phyloP scores from a whole-genome alignment of 345 rosid genomes.

The Dovyalis caffra region DNA sequence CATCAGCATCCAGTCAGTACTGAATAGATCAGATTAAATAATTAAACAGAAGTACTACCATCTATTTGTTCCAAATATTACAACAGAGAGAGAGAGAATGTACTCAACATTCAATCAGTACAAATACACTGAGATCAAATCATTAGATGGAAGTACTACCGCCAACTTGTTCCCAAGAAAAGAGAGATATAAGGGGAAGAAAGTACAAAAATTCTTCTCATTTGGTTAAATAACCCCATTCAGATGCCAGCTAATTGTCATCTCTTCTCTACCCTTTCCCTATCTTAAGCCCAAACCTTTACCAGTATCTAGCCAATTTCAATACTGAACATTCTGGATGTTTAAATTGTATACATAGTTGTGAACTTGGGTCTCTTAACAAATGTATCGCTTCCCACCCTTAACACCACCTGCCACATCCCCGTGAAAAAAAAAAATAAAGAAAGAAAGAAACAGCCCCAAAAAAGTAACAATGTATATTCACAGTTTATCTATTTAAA shows the following conservation, averaged over 20 bases:
- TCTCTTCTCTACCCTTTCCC: neutral
- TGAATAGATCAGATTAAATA: neutral
- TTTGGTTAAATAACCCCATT: neutral
- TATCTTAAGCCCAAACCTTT: neutral
- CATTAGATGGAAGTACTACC: too few species aligned
- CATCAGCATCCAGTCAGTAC: neutral
- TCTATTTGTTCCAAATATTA: neutral
- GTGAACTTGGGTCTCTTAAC: neutral
- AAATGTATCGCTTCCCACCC: neutral
- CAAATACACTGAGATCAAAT: too few species aligned
- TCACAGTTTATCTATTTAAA: neutral
- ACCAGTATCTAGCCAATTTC: neutral
- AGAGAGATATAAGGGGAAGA: too few species aligned
- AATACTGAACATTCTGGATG: neutral
- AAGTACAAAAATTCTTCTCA: neutral
- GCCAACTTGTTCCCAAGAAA: neutral
- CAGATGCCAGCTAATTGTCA: neutral
- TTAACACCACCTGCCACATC: too few species aligned
- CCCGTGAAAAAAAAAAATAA: too few species aligned
- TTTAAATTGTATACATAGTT: neutral
- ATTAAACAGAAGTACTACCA: neutral
- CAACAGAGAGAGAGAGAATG: too few species aligned
- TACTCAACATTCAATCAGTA: too few species aligned
- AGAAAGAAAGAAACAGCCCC: too few species aligned
- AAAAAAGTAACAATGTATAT: too few species aligned